Conservation (phyloP, 2,329 filamentous ascomycete genomes). For the Leptographium procerum region DNA sequence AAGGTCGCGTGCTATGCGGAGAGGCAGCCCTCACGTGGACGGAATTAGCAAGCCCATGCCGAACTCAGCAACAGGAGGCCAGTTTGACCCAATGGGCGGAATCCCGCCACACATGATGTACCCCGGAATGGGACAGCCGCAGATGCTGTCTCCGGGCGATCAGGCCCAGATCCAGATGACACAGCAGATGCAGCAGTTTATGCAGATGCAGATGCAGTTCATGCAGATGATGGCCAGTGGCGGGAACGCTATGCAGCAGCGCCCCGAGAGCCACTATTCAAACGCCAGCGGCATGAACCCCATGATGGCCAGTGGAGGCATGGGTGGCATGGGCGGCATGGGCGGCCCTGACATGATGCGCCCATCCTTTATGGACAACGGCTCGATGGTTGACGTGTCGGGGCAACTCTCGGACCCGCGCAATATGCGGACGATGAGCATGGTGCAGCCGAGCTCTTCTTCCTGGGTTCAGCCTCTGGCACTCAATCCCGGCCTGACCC, state of each 20-base stretch:
- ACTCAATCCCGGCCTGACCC: slow-evolving; percentile 30
- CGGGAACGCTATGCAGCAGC: slow-evolving; percentile 16
- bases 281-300: not conserved
- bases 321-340: slow-evolving; percentile 23
- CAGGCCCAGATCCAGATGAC: slow-evolving; percentile 71
- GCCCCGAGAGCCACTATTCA: not conserved
- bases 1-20: slow-evolving; percentile 61
- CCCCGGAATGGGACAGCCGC: slow-evolving; percentile 22
- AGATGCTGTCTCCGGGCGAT: slow-evolving; percentile 46
- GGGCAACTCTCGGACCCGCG: slow-evolving; percentile 27
- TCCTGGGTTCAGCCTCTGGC: slow-evolving; percentile 42
- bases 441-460: slow-evolving; percentile 59
- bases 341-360: slow-evolving; percentile 20
- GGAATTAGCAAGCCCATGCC: slow-evolving; percentile 26
- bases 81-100: slow-evolving; percentile 37
- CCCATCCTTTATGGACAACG: slow-evolving; percentile 33
- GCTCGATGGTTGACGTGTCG: slow-evolving; percentile 30
- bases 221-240: slow-evolving; percentile 65
- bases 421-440: slow-evolving; percentile 63
- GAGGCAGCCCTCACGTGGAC: slow-evolving; percentile 65
- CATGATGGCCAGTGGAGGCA: slow-evolving; percentile 17
- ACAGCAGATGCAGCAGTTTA: slow-evolving; percentile 76
- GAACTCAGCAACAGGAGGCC: slow-evolving; percentile 16
- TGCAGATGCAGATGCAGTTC: slow-evolving; percentile 92
- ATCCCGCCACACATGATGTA: slow-evolving; percentile 42